Evolutionary conservation across 2,329 filamentous ascomycete species (phyloP).

Genomic region (Eurotiales sp.): DNA sequence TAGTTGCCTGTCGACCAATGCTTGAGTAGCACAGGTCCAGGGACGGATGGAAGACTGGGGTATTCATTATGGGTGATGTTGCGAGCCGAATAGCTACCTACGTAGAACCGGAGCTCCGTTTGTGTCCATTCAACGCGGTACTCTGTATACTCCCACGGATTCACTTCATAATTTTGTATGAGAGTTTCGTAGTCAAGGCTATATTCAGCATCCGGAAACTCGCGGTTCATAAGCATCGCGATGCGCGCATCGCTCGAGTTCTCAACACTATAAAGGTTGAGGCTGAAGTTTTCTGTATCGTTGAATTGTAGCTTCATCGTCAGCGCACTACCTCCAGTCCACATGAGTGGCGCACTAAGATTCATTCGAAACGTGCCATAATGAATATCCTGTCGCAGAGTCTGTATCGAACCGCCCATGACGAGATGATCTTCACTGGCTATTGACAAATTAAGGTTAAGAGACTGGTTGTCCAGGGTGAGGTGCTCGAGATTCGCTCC

Average conservation of each 20-base stretch:
- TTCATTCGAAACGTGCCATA: slow-evolving; percentile 46
- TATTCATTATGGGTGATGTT: slow-evolving; percentile 30
- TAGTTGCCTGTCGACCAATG: slow-evolving; percentile 48
- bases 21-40: slow-evolving; percentile 43
- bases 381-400: slow-evolving; percentile 43
- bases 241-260: slow-evolving; percentile 35
- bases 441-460: slow-evolving; percentile 29
- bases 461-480: slow-evolving; percentile 27
- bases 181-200: slow-evolving; percentile 42
- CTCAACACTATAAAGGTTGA: slow-evolving; percentile 46
- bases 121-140: slow-evolving; percentile 47
- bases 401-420: slow-evolving; percentile 40
- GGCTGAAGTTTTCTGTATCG: slow-evolving; percentile 38
- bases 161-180: slow-evolving; percentile 22
- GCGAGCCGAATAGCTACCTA: slow-evolving; percentile 36
- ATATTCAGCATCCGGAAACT: slow-evolving; percentile 33
- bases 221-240: slow-evolving; percentile 34
- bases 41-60: slow-evolving; percentile 35
- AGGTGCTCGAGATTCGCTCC: slow-evolving; percentile 5
- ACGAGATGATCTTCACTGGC: slow-evolving; percentile 36
- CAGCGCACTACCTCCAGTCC: slow-evolving; percentile 39
- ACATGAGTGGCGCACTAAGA: slow-evolving; percentile 36
- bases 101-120: slow-evolving; percentile 42
- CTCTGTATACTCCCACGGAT: slow-evolving; percentile 45
- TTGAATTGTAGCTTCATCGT: slow-evolving; percentile 47